Evolutionary conservation across 106 monocot genomes (phyloP), one percentile per base, ranked within the genome.

Genomic region (Platanthera zijinensis): DNA sequence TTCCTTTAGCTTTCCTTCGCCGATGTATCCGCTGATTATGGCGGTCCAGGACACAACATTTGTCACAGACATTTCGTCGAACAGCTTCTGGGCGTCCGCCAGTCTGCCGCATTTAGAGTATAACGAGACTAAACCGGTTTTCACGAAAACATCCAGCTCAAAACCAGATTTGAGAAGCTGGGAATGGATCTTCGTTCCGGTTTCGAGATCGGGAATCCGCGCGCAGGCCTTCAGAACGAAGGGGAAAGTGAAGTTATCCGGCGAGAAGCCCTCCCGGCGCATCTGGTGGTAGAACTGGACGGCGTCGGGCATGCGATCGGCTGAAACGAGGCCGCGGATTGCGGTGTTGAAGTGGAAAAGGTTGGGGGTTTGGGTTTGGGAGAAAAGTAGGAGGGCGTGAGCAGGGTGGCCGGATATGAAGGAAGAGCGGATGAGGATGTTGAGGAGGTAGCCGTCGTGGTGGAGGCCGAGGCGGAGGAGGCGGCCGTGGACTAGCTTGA

Each of bases 191-290:
- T 11, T 78, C 25, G 51, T 30, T 18, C 93, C 93, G 11, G 74
- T 8, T 1, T 17, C 22, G 6, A 84, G 54, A 52, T 88, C 80
- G 6, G 21, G 75, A 9, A 90, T 80, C 18, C 82, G 46, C 0
- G 90, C 75, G 75, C 87, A 88, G 39, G 90, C 87, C 77, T 90
- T 93, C n/a, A 90, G 77, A 57, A 93, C 88, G 39, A 88, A 90
- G 51, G 90, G 90, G 73, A 88, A 86, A 50, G 93, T 93, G 86
- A 90, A 93, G 63, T 86, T 75, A 52, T 86, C 79, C 11, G 93
- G 93, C 9, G 63, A 84, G 48, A 84, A 74, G 71, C 84, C 84
- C 1, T 69, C 39, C 50, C 15, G 70, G 17, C 84, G 87, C 86
- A 93, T 86, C 30, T 45, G 46, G 73, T 21, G 1, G 81, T 86